phyloP scores from a whole-genome alignment of 2,329 filamentous ascomycete genomes.

The Talaromyces sp. region DNA sequence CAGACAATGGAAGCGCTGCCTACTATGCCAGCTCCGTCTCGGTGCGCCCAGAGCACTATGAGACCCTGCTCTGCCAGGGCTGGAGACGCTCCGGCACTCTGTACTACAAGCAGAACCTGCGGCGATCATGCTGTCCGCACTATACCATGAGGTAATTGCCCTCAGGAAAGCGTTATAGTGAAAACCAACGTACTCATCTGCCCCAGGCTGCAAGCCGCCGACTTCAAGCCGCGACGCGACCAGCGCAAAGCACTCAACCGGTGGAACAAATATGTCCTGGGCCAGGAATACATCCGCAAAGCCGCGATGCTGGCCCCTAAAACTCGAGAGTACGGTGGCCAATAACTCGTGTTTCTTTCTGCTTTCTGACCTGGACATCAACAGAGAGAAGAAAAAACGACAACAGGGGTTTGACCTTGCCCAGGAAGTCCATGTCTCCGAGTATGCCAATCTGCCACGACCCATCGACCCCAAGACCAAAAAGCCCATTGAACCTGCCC shows the following conservation, averaged over 20 bases:
- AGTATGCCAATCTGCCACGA: conserved; percentile 40
- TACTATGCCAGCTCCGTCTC: conserved; percentile 44
- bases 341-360: neutral
- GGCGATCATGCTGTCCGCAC: conserved; percentile 82
- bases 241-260: conserved; percentile 46
- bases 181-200: neutral
- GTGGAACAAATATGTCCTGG: conserved; percentile 46
- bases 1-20: conserved; percentile 38
- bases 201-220: conserved; percentile 37
- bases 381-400: conserved; percentile 40
- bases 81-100: conserved; percentile 48
- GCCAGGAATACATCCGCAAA: conserved; percentile 44
- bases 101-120: conserved; percentile 55
- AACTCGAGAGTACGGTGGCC: conserved; percentile 36
- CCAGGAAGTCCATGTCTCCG: conserved; percentile 38
- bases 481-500: conserved; percentile 42
- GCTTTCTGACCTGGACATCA: conserved; percentile 9
- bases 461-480: conserved; percentile 42
- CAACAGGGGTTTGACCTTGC: conserved; percentile 42
- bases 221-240: conserved; percentile 41
- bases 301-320: conserved; percentile 42
- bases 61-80: conserved; percentile 43
- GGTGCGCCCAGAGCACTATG: conserved; percentile 44
- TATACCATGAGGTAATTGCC: conserved; percentile 49
- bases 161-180: no score